A percentile compares a stretch with the other conserved stretches of the same genome.
phyloP scores from a whole-genome alignment of 23 red algal species.

The Cyanidiococcus yangmingshanensis region DNA sequence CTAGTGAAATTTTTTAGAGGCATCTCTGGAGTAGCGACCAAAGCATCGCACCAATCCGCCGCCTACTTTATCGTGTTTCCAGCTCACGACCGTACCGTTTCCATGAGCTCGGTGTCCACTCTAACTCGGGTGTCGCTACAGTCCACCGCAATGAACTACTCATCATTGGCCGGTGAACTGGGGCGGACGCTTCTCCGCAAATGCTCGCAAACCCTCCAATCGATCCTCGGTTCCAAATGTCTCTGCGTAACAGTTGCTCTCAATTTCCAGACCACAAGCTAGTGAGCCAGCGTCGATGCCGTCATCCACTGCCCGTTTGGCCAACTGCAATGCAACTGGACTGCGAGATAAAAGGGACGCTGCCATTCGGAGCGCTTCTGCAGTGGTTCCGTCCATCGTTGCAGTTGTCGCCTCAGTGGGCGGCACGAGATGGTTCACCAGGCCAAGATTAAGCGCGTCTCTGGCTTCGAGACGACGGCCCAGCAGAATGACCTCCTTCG shows the following conservation, averaged over 20 bases:
- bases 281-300: conserved; percentile 20
- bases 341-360: not conserved
- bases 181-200: conserved; percentile 20
- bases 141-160: too few species aligned
- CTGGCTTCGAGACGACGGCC: not conserved
- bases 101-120: too few species aligned
- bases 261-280: conserved; percentile 10
- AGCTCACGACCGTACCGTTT: too few species aligned
- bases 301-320: conserved; percentile 19
- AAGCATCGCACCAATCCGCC: too few species aligned
- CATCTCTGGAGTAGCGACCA: too few species aligned
- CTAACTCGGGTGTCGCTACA: too few species aligned
- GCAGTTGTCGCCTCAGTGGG: not conserved
- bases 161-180: conserved; percentile 19
- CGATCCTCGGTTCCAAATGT: conserved; percentile 23
- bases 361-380: conserved; percentile 18
- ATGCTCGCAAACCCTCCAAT: conserved; percentile 22
- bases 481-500: conserved; percentile 26
- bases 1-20: too few species aligned
- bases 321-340: conserved; percentile 20
- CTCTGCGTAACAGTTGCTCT: conserved; percentile 21
- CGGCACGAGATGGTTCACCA: conserved; percentile 10
- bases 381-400: not conserved
- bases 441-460: not conserved
- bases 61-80: too few species aligned